Base-by-base conservation (phyloP, 1,284 basidiomycete genomes). In the Boletellus dicymbophilus region DNA sequence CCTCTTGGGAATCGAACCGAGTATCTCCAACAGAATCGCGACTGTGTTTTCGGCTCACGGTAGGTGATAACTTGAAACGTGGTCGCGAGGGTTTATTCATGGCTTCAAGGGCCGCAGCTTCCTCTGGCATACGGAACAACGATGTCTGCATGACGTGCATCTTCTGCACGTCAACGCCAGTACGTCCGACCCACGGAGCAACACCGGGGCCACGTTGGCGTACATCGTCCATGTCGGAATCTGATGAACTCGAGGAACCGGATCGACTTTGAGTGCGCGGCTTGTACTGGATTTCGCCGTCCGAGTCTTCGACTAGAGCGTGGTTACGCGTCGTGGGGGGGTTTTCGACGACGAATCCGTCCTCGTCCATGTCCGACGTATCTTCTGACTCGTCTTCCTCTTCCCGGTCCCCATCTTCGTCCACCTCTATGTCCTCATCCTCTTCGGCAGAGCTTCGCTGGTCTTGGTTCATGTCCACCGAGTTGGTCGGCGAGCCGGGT, bases 111-210 rank as follows among this genome's bases (percentile, higher is more conserved):
- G 78, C 79, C 3, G 77, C 83, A 13, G 80, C 81, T 57, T 88
- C 82, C 63, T 89, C 85, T 21, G 85, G 84, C 63, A 81, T 76
- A 28, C 84, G 78, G 62, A 96, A 97, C 49, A 95, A 74, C 22
- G 90, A 88, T 0, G 88, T 82, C 64, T 96, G 94, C 94, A 96
- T 96, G 49, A 94, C 90, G 60, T 92, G 88, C 74, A 95, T 81
- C 67, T 87, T 89, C 66, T 88, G 87, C 37, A 86, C 77, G 63
- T 95, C 90, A 13, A 92, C 72, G 6, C 88, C 88, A 30, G 89
- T 68, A 46, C 81, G 81, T 49, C 84, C 77, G 6, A 85, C 80
- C 83, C 88, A 86, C 34, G 87, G 79, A 49, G 79, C 76, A 18
- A 70, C 56, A 5, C 56, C 60, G 5, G 66, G 56, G 38, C 68